phyloP scores from a whole-genome alignment of 1,284 basidiomycete genomes.

The Microbotryum scabiosae region DNA sequence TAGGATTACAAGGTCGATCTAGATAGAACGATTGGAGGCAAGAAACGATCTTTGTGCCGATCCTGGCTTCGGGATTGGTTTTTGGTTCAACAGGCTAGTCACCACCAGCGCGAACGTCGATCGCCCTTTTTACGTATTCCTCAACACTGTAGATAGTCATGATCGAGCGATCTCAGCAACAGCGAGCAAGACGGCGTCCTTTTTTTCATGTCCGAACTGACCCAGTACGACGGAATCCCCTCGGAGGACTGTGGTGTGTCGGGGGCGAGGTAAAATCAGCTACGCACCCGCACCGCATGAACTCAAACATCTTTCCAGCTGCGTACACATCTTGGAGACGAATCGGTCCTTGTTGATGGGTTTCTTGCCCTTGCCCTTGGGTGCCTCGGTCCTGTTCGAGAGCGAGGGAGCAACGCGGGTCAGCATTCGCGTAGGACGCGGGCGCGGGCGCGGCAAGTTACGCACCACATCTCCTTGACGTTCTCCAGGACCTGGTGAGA shows the following conservation, averaged over 20 bases:
- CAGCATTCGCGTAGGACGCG: background rate
- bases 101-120: too few species aligned
- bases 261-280: background rate
- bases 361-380: conserved; percentile 97
- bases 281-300: background rate
- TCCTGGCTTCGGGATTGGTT: too few species aligned
- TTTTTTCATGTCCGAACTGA: conserved; percentile 37
- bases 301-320: too few species aligned
- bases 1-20: too few species aligned
- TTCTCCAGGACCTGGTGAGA: conserved; percentile 74
- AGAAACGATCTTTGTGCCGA: too few species aligned
- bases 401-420: background rate
- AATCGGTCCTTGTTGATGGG: conserved; percentile 98
- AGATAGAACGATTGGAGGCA: too few species aligned
- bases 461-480: conserved; percentile 70
- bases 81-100: too few species aligned
- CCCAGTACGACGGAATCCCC: conserved; percentile 93
- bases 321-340: conserved; percentile 87
- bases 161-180: background rate
- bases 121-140: conserved; percentile 23
- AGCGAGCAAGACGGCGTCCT: background rate
- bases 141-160: conserved; percentile 16
- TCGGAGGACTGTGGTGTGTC: conserved; percentile 31
- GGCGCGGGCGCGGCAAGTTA: background rate
- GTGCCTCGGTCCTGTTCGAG: conserved; percentile 98